A percentile compares a stretch with the other conserved stretches of the same genome.
Conservation (phyloP, 371 early-diverging fungal species). For the Mortierella sp. region DNA sequence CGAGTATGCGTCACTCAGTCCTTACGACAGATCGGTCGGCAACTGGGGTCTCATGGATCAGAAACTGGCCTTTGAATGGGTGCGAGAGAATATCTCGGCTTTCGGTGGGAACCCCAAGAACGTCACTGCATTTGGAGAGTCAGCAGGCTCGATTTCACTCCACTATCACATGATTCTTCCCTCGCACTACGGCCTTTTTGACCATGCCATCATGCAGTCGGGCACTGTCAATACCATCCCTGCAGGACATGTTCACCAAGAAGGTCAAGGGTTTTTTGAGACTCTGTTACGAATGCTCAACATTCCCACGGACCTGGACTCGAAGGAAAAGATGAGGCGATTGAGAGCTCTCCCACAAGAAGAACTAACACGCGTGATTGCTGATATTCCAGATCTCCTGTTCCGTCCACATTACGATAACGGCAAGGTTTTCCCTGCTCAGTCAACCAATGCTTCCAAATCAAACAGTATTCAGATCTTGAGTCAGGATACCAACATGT, state of each 20-base stretch:
- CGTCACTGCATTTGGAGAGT: constrained; percentile 60
- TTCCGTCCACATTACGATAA: constrained; percentile 8
- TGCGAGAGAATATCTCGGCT: constrained; percentile 54
- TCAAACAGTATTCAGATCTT: constrained; percentile 1
- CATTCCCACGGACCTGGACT: constrained; percentile 22
- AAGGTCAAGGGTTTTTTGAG: constrained; percentile 24
- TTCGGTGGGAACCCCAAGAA: constrained; percentile 61
- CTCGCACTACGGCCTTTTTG: constrained; percentile 35
- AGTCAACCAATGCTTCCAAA: background rate
- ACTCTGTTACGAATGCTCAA: constrained; percentile 8
- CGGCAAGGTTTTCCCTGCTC: constrained; percentile 10
- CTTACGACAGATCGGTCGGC: constrained; percentile 29
- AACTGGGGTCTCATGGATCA: constrained; percentile 62
- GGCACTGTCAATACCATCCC: constrained; percentile 18
- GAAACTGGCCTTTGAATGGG: constrained; percentile 59
- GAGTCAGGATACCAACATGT: constrained; percentile 6
- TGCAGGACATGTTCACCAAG: background rate
- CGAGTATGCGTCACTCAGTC: background rate
- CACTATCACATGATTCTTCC: constrained; percentile 35
- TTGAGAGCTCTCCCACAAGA: constrained; percentile 13
- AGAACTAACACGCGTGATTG: too few relatives aligned
- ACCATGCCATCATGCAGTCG: constrained; percentile 53
- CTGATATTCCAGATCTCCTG: too few relatives aligned
- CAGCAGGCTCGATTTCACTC: constrained; percentile 58
- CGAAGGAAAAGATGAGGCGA: constrained; percentile 23